These are phyloP conservation scores for Fusarium sp. DNA, from an alignment of 2,329 filamentous ascomycete genomes.

Conservation along the genomic window DNA sequence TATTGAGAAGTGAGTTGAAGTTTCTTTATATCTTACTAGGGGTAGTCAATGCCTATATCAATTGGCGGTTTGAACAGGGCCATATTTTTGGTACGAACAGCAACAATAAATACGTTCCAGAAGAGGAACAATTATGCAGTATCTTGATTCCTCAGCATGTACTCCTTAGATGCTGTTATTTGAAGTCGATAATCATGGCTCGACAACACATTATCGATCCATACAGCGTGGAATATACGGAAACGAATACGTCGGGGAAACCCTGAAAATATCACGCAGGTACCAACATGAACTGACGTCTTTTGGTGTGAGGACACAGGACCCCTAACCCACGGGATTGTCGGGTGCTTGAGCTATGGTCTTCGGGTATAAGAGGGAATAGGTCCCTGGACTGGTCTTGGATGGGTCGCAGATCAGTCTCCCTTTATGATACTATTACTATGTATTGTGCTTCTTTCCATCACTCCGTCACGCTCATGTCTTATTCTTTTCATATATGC, in stretches of 20 bases:
- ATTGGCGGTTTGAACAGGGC: not conserved
- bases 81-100: not conserved
- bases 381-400: not conserved
- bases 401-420: not conserved
- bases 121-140: too few relatives aligned
- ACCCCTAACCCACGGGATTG: slow-evolving; percentile 31
- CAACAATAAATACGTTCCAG: not conserved
- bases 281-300: slow-evolving; percentile 9
- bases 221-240: slow-evolving; percentile 22
- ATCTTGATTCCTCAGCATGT: not conserved
- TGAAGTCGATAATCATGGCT: not conserved
- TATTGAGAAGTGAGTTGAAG: not conserved
- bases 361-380: slow-evolving; percentile 23
- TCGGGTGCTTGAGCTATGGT: not conserved
- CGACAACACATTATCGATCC: not conserved
- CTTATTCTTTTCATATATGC: not conserved
- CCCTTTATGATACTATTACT: not conserved
- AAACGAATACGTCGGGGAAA: slow-evolving; percentile 37
- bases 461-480: not conserved
- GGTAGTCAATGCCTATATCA: too few relatives aligned
- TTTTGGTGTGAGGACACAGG: not conserved
- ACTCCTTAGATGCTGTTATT: not conserved
- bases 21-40: not conserved
- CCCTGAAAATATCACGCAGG: slow-evolving; percentile 17
- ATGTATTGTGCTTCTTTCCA: not conserved